Evolutionary conservation across 495 filamentous ascomycete species (phyloP), one percentile per base, ranked within the genome.

Genomic region (Astrocystis sublimbata): DNA sequence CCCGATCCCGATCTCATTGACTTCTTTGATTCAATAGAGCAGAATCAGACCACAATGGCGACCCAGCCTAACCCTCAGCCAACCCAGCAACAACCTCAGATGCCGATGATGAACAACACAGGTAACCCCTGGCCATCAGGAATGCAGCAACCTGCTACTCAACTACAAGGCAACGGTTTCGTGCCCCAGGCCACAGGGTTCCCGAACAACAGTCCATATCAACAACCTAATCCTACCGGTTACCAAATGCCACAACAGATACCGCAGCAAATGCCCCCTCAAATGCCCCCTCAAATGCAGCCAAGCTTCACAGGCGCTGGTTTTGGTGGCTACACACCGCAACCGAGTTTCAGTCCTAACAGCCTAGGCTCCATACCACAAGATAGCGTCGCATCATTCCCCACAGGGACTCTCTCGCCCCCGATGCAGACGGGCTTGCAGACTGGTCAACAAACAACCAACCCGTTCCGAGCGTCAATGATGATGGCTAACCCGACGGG

Each of bases 1-100:
- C 88, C 89, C 0, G 87, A 86, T 59, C 81, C 88, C 49, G 91
- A 98, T 76, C 78, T 99, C 54, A 99, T 99, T 67, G 94, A 99
- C 72, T 97, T 99, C 73, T 99, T 99, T 71, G 94, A 94, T 62
- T 93, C 93, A 2, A 98, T 99, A 69, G 92, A 98, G 68, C 88
- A 90, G 67, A 93, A 93, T 62, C 92, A 93, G 73, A 91, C 92
- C 60, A 85, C 90, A 74, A 87, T 87, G 76, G 75, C 65, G 24
- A 69, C 73, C 3, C 83, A 86, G 50, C 61, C 74, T 24, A 71
- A 78, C 12, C 41, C 65, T 23, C 74, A 76, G 36, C 68, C 64
- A 15, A 73, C 65, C 51, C 47, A 47, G 43, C 43, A 68, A 12
- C 73, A 75, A 61, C 30, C 21, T 21, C 70, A 68, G 40, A 62